Evolutionary conservation across 495 filamentous ascomycete genomes (phyloP).

Genomic region (Penicillium canariense): DNA sequence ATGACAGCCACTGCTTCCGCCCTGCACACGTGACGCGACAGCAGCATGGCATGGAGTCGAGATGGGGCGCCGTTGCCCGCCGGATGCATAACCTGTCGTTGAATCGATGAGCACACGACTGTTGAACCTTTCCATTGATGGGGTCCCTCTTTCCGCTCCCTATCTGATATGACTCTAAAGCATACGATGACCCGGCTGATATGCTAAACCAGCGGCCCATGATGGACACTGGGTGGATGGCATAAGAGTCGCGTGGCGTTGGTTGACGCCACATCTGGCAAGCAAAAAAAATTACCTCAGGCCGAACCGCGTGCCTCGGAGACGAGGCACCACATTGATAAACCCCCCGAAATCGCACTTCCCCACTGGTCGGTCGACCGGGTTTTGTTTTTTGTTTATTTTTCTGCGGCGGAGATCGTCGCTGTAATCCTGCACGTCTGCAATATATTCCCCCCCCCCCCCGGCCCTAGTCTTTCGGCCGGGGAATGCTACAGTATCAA

Average conservation of each 20-base stretch:
- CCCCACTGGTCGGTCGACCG: background rate
- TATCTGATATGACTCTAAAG: background rate
- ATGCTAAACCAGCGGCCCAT: too few relatives aligned
- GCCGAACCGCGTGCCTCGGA: slow-evolving; percentile 3
- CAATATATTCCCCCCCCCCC: background rate
- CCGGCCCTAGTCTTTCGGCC: background rate
- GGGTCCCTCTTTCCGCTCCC: background rate
- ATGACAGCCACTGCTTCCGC: slow-evolving; percentile 20
- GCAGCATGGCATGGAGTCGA: slow-evolving; percentile 1
- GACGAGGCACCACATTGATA: slow-evolving; percentile 14
- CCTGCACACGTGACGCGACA: slow-evolving; percentile 7
- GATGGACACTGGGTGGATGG: too few relatives aligned
- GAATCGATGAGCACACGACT: slow-evolving; percentile 1
- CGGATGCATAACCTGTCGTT: slow-evolving; percentile 8
- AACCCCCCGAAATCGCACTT: background rate
- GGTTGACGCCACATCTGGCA: too few relatives aligned
- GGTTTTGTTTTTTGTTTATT: background rate
- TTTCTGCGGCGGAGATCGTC: background rate
- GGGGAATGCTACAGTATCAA: too few relatives aligned
- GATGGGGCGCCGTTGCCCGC: slow-evolving; percentile 6
- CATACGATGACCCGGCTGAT: background rate
- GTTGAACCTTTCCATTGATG: too few relatives aligned
- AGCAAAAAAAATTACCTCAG: too few relatives aligned
- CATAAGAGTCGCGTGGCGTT: too few relatives aligned
- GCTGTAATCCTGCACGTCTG: background rate